Evolutionary conservation across 2,329 filamentous ascomycete species (phyloP), one percentile per base, ranked within the genome.

Genomic region (Uncinocarpus reesii): DNA sequence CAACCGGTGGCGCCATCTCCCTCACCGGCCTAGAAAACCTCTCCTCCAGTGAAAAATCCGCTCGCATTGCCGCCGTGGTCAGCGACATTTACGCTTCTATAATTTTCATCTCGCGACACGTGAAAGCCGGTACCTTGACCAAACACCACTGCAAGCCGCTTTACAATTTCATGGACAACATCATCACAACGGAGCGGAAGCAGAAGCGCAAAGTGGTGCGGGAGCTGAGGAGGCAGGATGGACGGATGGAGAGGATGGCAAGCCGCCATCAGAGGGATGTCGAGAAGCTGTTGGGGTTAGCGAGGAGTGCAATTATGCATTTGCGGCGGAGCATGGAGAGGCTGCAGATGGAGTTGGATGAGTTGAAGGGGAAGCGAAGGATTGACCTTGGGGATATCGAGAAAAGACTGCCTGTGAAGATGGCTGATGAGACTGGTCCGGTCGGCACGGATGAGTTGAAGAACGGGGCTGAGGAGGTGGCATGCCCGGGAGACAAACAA

Each of bases 51-150:
- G 38, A 50, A 7, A 65, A 64, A 49, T 48, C 51, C 4, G 34
- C 51, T 6, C 51, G 61, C 8, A 52, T 65, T 29, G 15, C 43
- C 8, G 55, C 59, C 8, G 54, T 66, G 41, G 58, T 62, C 15
- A 48, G 57, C 28, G 62, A 67, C 40, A 62, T 67, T 35, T 48
- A 54, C 15, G 54, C 55, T 0, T 57, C 56, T 2, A 60, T 67
- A 16, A 57, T 60, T 37, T 55, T 48, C 26, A 60, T 67, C 42
- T 55, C 56, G 11, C 53, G 56, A 13, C 57, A 62, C 15, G 37
- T 57, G 13, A 53, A 55, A n/a, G 50, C 50, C 3, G 62, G 60
- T 1, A 57, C 47, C 7, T 56, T 67, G 3, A 46, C 34, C 20
- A 11, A 51, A 1, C 36, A 51, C 3, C 55, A 65, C 26, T 61